Evolutionary conservation across 2,329 filamentous ascomycete genomes (phyloP).

Genomic region (Exophiala alcalophila): DNA sequence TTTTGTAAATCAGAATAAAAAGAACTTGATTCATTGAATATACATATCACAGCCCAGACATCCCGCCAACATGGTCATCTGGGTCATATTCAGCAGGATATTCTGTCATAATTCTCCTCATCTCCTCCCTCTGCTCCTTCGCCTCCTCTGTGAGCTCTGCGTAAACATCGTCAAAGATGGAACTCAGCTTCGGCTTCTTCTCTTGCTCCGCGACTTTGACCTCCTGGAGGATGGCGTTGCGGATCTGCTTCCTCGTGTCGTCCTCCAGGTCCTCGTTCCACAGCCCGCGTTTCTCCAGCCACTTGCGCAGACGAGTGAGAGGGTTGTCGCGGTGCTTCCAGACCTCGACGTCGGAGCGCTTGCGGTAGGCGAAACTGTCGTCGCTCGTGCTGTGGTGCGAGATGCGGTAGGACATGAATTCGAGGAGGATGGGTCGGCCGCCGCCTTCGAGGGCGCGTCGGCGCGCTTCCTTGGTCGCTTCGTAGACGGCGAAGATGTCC

Average conservation of each 20-base stretch:
- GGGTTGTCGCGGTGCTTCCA: slow-evolving; percentile 90
- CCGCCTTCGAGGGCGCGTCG: slow-evolving; percentile 74
- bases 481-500: slow-evolving; percentile 83
- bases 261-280: slow-evolving; percentile 86
- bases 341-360: slow-evolving; percentile 86
- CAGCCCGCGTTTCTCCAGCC: slow-evolving; percentile 74
- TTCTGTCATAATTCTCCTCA: slow-evolving; percentile 69
- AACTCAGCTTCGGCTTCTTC: slow-evolving; percentile 52
- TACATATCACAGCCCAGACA: slow-evolving; percentile 53
- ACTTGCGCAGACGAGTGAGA: slow-evolving; percentile 78
- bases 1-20: no score
- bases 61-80: slow-evolving; percentile 69
- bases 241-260: slow-evolving; percentile 60
- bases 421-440: slow-evolving; percentile 80
- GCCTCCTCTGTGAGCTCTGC: slow-evolving; percentile 79
- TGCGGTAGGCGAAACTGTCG: slow-evolving; percentile 93
- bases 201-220: slow-evolving; percentile 68
- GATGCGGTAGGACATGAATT: slow-evolving; percentile 95
- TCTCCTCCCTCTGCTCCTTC: slow-evolving; percentile 68
- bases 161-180: slow-evolving; percentile 80
- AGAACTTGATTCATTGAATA: no score
- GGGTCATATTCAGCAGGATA: slow-evolving; percentile 94
- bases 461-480: slow-evolving; percentile 74
- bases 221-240: slow-evolving; percentile 75
- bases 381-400: slow-evolving; percentile 96